Evolutionary conservation across 176 grass and related monocot species (phyloP), one percentile per base, ranked within the genome.

Genomic region (Stipa capillata): DNA sequence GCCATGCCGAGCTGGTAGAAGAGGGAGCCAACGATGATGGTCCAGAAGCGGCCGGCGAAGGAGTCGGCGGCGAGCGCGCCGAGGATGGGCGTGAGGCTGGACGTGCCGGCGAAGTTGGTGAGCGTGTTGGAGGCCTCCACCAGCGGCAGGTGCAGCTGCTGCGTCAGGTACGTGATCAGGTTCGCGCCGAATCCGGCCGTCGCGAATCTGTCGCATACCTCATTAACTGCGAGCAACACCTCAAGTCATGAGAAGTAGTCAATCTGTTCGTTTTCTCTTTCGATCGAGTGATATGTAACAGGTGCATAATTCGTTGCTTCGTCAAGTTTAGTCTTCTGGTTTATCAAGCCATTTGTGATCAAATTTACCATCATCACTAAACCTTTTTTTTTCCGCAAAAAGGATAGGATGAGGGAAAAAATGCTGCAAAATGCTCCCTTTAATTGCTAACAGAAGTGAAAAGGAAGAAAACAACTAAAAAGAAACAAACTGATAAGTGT

Each of bases 121-220:
- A 97, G 67, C 14, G 85, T 89, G 85, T 93, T 97, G 25, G 90
- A 79, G 5, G 93, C 93, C 81, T 93, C 60, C 39, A 93, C 90
- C 48, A 97, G 53, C 12, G 88, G 90, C 61, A 93, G 77, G 83
- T 93, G 88, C 40, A 97, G 83, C 78, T 93, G 47, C 48, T 80
- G 60, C 32, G 76, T 91, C 69, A 97, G 81, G 83, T 97, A 97
- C 57, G 90, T 89, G 85, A 97, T 93, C 83, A 93, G 28, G 80
- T 97, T 97, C 20, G 90, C 80, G 37, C 23, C 9, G 88, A 93
- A 93, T 5, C 93, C 90, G 0, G 70, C 72, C 48, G 74, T 85
- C 6, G 93, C 90, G 54, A 93, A 89, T 17, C 88, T 39, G 50
- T 93, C 87, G 64, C 85, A 90, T 0, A 92, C 49, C 58, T 97